phyloP scores from a whole-genome alignment of 1,284 basidiomycete species.

The Moesziomyces aphidis region DNA sequence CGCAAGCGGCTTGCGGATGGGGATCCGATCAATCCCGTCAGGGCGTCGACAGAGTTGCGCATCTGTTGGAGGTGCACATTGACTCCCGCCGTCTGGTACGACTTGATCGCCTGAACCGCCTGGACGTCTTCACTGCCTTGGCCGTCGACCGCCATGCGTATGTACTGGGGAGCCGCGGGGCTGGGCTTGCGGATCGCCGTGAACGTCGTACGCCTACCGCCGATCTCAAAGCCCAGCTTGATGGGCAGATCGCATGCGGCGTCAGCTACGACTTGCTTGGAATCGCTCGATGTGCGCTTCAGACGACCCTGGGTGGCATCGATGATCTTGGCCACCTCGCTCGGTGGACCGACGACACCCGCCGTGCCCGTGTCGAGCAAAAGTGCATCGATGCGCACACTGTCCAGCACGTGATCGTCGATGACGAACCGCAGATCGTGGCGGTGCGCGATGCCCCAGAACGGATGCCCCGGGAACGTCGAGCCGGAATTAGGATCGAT shows the following conservation, averaged over 20 bases:
- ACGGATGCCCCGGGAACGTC: slow-evolving; percentile 16
- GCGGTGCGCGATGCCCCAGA: slow-evolving; percentile 40
- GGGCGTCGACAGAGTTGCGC: no score
- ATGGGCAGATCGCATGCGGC: not conserved
- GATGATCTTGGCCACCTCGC: slow-evolving; percentile 32
- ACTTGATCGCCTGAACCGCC: no score
- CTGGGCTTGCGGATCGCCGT: not conserved
- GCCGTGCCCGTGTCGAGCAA: slow-evolving; percentile 35
- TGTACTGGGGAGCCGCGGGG: no score
- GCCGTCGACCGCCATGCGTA: no score
- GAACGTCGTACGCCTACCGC: slow-evolving; percentile 1
- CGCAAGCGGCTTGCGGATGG: no score
- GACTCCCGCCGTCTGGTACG: slow-evolving; percentile 1
- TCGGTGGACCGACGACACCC: slow-evolving; percentile 24
- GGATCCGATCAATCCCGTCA: no score
- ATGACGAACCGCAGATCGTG: slow-evolving; percentile 16
- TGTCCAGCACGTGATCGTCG: not conserved
- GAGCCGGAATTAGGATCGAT: slow-evolving; percentile 18
- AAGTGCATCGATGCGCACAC: slow-evolving; percentile 25
- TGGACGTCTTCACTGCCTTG: no score
- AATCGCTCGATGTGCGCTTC: not conserved
- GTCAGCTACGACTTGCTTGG: slow-evolving; percentile 5
- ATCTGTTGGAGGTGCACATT: no score
- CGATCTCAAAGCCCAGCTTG: slow-evolving; percentile 16
- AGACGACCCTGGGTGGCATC: not conserved